Evolutionary conservation across 129 eudicot genomes (phyloP).

Genomic region (Ambrosia trifida): DNA sequence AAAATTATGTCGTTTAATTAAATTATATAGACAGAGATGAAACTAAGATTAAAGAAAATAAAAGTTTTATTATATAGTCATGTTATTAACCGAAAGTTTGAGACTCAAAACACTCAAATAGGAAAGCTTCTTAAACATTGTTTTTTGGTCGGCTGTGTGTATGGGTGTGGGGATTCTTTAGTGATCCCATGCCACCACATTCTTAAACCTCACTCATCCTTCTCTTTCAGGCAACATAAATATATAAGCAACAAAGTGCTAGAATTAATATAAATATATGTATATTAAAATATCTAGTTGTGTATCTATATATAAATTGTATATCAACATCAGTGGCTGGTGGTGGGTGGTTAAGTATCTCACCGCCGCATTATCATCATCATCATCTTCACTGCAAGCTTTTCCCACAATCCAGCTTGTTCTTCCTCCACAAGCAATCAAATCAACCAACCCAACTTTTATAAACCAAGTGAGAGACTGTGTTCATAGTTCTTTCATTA

Average conservation of each 20-base stretch:
- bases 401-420: conserved; percentile 65
- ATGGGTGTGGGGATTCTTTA: conserved; percentile 25
- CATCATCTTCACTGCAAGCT: conserved; percentile 39
- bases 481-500: conserved; percentile 15
- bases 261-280: not conserved
- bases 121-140: conserved; percentile 37
- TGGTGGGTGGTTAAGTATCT: conserved; percentile 40
- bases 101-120: conserved; percentile 25
- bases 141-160: conserved; percentile 50
- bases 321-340: conserved; percentile 67
- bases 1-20: too few species aligned
- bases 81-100: conserved; percentile 30
- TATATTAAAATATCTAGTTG: conserved; percentile 15
- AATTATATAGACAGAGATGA: too few species aligned
- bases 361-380: conserved; percentile 36
- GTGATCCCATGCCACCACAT: conserved; percentile 51
- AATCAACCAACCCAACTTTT: conserved; percentile 15
- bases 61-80: not conserved
- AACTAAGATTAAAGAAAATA: not conserved
- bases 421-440: conserved; percentile 21
- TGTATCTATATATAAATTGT: not conserved
- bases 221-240: conserved; percentile 24
- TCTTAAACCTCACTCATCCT: conserved; percentile 35
- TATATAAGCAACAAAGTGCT: conserved; percentile 25
- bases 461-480: conserved; percentile 30